Base-by-base conservation (phyloP, 768 basidiomycete genomes). In the Rhizopogon roseolus region DNA sequence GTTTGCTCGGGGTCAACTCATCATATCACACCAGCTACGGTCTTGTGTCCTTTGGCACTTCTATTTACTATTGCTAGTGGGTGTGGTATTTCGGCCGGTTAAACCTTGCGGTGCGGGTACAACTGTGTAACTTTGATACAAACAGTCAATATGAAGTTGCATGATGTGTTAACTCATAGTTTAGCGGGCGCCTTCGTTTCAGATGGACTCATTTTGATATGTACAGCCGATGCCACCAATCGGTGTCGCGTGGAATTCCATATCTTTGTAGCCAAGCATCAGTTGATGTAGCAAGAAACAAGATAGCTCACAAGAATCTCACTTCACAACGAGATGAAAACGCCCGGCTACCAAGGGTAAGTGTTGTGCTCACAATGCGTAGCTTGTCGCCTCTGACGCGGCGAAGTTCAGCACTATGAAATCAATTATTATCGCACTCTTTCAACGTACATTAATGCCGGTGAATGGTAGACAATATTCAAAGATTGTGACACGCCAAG, bases 121-220 rank as follows among this genome's bases (percentile, higher is more conserved):
- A 22, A 3, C 22, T 22, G 22, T 22, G 22, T 22, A 22, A 22
- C 22, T 22, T 22, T 22, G 22, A 22, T 22, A 22, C 22, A 22
- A 22, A 22, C 1, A 29, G 10, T 44, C 25, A 19, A 19, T 10
- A 17, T 45, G 13, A 9, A 19, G 6, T 14, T 27, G 22, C 22
- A 3, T 22, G 22, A 29, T 29, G 28, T 6, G 3, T 8, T 8
- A 43, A 1, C 25, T 65, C 53, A 65, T 17, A 60, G 63, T 39
- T 62, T 68, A 41, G 54, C 60, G 9, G 49, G n/a, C 7, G 16
- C 34, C 10, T 16, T 53, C 37, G 54, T 46, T 16, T 42, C 9
- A 9, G 80, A 78, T 1, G 81, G 75, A 25, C 67, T 61, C 81
- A 83, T 82, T 56, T 81, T 82, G 51, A 77, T 72, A 44, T 83